Evolutionary conservation across 805 yeast species (phyloP), one percentile per base, ranked within the genome.

Genomic region (Starmerella bombicola): DNA sequence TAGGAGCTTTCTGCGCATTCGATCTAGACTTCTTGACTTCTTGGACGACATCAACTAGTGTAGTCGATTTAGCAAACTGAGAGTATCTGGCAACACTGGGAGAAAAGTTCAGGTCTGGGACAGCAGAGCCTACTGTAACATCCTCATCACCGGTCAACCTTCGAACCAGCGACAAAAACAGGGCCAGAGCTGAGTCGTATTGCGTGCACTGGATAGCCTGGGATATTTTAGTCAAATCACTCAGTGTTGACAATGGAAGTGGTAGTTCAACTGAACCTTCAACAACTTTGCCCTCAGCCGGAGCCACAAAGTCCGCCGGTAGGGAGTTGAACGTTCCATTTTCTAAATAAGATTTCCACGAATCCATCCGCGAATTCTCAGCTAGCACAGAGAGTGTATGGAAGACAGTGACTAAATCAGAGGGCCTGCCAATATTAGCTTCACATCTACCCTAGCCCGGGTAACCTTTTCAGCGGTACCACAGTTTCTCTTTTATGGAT

Each of bases 111-210:
- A 25, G 21, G 6, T 17, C 30, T 3, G 40, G 29, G 49, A 76
- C 71, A 21, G 74, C 74, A 0, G 85, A 76, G n/a, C 86, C 85
- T 46, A 88, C 64, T n/a, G 80, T 77, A 37, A 91, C 77, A 54
- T 88, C 96, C 50, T 88, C 96, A 58, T 88, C 97, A 19, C 96
- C 97, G 2, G 95, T 80, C 35, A 83, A 65, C 55, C 97, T 69
- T 60, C 72, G 78, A 29, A 83, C 68, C 42, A 88, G 67, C 1
- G 79, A 74, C 19, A 79, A 73, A 62, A 77, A 81, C 1, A 72
- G 72, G 15, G 94, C 65, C 46, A 83, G 65, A 0, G 77, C 76
- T 13, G 71, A 60, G 8, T 65, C 55, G 57, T 78, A 81, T 5
- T 57, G 40, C 6, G 62, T 41, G n/a, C 56, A 49, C 30, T 55